Evolutionary conservation across 2,329 filamentous ascomycete genomes (phyloP).

Genomic region (Ophiostoma ulmi): DNA sequence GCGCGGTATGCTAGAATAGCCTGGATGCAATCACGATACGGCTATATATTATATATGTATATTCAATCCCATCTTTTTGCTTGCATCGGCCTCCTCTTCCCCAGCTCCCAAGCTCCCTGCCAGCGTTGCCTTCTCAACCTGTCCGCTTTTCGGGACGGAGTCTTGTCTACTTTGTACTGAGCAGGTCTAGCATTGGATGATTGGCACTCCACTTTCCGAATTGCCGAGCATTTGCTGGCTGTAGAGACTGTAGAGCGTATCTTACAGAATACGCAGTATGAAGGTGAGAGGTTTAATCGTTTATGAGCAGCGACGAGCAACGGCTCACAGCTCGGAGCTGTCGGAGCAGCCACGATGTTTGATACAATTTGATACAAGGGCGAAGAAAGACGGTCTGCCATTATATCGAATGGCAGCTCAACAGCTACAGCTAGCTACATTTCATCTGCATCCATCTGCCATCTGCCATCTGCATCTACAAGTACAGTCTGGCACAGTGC

Average conservation of each 20-base stretch:
- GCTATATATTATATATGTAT: neutral
- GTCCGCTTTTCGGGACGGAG: conserved; percentile 10
- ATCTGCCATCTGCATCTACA: too few species aligned
- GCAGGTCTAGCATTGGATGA: conserved; percentile 1
- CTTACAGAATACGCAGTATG: neutral
- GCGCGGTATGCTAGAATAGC: too few species aligned
- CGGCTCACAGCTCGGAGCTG: neutral
- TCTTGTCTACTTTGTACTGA: neutral
- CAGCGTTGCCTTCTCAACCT: neutral
- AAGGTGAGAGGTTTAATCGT: neutral
- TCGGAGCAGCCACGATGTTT: neutral
- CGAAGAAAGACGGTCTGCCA: neutral
- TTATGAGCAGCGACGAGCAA: neutral
- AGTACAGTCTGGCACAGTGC: neutral
- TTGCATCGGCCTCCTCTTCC: neutral
- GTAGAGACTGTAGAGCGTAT: neutral
- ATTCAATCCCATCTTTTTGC: neutral
- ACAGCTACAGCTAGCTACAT: neutral
- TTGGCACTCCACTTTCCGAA: conserved; percentile 24
- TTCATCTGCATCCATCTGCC: neutral
- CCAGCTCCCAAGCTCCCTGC: too few species aligned
- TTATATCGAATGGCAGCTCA: neutral
- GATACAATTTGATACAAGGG: neutral
- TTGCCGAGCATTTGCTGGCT: conserved; percentile 20
- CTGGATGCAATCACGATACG: neutral